Base-by-base conservation (phyloP, 2,329 filamentous ascomycete genomes). In the Setomelanomma holmii region DNA sequence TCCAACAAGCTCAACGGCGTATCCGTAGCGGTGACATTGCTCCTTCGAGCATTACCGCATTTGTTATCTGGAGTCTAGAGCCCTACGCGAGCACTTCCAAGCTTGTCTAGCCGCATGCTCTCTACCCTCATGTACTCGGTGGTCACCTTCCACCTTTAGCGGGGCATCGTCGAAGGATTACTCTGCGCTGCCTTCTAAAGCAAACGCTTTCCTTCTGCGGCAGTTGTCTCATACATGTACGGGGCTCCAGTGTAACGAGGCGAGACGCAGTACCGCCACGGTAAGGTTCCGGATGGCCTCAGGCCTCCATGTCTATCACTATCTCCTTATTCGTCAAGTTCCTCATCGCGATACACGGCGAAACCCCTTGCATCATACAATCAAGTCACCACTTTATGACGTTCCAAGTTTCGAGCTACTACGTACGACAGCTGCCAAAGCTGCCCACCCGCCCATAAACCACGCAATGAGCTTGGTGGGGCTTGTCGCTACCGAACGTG, bases 111-210 rank as follows among this genome's bases (percentile, higher is more conserved):
- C 50, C 43, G 17, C 47, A 51, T 49, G 41, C 11, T 39, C 36
- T 22, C 47, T 58, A 47, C 55, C 52, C 27, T 53, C 34, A 48
- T 35, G 22, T 58, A 49, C 48, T 40, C 45, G 24, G 43, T 35
- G 30, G 39, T 30, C 55, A 58, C 54, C 54, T 57, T 58, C 52
- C 40, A 35, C 34, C 44, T 48, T 40, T 30, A 30, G 27, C 27
- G 27, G 27, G 10, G 10, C 2, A 14, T 30, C 14, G 10, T 30
- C 27, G 27, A 30, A 30, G 27, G 27, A 30, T 30, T 30, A 6
- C 27, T 30, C 27, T 30, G 27, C 27, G 14, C 27, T 30, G 27
- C 27, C 27, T 8, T 30, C 27, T 30, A 30, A 14, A 30, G 27
- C 14, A 30, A 30, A 8, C 27, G 27, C 5, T 30, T n/a, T 8